phyloP scores from a whole-genome alignment of 768 basidiomycete species.

The Tylopilus intermedius region DNA sequence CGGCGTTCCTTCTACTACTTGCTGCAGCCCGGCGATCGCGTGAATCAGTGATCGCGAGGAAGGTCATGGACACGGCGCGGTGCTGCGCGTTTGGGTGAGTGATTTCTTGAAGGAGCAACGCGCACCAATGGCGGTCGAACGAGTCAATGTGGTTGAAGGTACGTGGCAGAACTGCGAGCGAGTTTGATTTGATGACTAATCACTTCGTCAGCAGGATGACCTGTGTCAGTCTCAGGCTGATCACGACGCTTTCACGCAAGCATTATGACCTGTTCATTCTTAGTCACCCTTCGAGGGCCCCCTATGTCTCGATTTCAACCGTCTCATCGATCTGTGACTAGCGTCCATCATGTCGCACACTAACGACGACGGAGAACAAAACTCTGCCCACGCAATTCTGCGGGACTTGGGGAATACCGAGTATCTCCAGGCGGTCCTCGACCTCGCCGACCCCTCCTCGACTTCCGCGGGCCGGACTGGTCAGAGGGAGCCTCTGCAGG shows the following conservation, averaged over 20 bases:
- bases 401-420: slow-evolving; percentile 13
- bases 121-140: too few relatives aligned
- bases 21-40: too few relatives aligned
- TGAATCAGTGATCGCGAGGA: too few relatives aligned
- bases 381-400: slow-evolving; percentile 4
- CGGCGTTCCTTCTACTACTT: too few relatives aligned
- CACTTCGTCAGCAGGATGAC: too few relatives aligned
- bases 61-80: too few relatives aligned
- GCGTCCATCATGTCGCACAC: slow-evolving; percentile 9
- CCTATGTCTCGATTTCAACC: not conserved
- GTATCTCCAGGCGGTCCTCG: slow-evolving; percentile 9
- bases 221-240: too few relatives aligned
- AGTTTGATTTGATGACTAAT: too few relatives aligned
- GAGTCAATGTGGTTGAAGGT: too few relatives aligned
- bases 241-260: not conserved
- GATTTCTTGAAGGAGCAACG: too few relatives aligned
- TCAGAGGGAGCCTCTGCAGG: not conserved
- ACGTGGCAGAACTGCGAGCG: too few relatives aligned
- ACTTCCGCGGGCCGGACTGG: not conserved
- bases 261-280: not conserved
- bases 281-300: not conserved
- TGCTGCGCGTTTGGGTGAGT: too few relatives aligned
- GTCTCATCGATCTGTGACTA: not conserved
- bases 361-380: not conserved
- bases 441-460: slow-evolving; percentile 2